Evolutionary conservation across 1,284 basidiomycete genomes (phyloP).

Genomic region (Malassezia nana): DNA sequence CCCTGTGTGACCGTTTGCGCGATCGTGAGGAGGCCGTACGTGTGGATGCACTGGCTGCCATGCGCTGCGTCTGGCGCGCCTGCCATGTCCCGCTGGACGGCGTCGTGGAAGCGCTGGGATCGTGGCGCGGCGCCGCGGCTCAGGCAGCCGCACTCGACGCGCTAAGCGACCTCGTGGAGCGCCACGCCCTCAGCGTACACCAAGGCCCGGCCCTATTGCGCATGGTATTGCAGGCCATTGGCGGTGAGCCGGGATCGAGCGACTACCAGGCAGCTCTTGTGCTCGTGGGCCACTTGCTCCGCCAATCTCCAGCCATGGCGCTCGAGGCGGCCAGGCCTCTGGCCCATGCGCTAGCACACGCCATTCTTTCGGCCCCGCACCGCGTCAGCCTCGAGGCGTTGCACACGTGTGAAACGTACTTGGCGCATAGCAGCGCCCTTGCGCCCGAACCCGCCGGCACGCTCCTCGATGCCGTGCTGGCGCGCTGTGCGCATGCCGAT

Average conservation of each 20-base stretch:
- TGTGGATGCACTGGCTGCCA: conserved; percentile 69
- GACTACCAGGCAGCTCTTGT: conserved; percentile 1
- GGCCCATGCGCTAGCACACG: conserved; percentile 63
- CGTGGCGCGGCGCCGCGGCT: neutral
- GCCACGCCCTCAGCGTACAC: neutral
- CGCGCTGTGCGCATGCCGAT: conserved; percentile 64
- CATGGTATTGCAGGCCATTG: neutral
- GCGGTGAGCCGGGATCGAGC: neutral
- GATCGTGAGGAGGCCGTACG: conserved; percentile 93
- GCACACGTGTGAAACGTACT: conserved; percentile 52
- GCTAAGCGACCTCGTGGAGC: neutral
- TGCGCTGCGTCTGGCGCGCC: neutral
- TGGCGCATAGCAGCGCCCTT: conserved; percentile 19
- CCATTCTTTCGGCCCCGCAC: conserved; percentile 54
- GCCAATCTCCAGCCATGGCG: neutral
- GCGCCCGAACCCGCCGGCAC: conserved; percentile 9
- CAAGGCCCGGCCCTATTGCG: neutral
- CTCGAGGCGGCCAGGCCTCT: conserved; percentile 57
- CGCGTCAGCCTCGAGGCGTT: conserved; percentile 55
- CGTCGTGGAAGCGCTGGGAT: neutral
- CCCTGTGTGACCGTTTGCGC: conserved; percentile 76
- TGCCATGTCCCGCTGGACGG: conserved; percentile 5
- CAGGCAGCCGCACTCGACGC: conserved; percentile 10
- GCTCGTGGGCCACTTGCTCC: conserved; percentile 1
- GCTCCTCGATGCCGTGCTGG: conserved; percentile 64